Conservation (phyloP, 306 rosid genomes). For the Cicer chorassanicum region DNA sequence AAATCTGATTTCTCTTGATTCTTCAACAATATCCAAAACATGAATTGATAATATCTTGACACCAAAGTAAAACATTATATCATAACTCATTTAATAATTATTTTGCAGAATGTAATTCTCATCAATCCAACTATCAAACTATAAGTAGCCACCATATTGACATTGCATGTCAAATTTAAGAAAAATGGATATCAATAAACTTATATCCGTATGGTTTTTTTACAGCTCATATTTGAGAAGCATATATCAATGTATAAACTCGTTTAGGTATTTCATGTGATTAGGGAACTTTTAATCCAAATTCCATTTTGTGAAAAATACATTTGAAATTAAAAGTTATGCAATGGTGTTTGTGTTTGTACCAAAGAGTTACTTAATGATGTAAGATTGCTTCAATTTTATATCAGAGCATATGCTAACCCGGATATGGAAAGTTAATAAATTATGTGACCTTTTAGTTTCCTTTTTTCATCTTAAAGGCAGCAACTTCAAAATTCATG, state of each 20-base stretch:
- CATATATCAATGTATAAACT: constrained; percentile 7
- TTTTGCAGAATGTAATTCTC: constrained; percentile 30
- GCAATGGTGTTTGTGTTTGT: constrained; percentile 1
- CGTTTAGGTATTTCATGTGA: constrained; percentile 24
- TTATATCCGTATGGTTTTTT: constrained; percentile 3
- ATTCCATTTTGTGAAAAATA: neutral
- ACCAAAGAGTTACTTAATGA: neutral
- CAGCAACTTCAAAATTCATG: constrained; percentile 5
- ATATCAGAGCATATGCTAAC: constrained; percentile 19
- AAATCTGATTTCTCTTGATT: no score
- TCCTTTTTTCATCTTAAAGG: constrained; percentile 11
- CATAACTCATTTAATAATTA: constrained; percentile 14
- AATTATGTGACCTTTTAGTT: neutral
- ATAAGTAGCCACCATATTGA: constrained; percentile 25
- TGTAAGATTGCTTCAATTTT: constrained; percentile 7
- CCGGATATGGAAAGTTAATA: neutral
- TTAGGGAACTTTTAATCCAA: constrained; percentile 24
- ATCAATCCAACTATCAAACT: constrained; percentile 32
- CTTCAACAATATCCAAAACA: constrained; percentile 31
- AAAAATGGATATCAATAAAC: constrained; percentile 33
- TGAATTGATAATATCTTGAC: constrained; percentile 27
- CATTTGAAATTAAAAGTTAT: constrained; percentile 6
- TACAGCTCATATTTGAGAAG: neutral
- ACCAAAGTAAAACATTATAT: constrained; percentile 4
- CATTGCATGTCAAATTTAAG: constrained; percentile 22